Conservation (phyloP, 208 protist genomes). For the Vickermania spadyakhi region DNA sequence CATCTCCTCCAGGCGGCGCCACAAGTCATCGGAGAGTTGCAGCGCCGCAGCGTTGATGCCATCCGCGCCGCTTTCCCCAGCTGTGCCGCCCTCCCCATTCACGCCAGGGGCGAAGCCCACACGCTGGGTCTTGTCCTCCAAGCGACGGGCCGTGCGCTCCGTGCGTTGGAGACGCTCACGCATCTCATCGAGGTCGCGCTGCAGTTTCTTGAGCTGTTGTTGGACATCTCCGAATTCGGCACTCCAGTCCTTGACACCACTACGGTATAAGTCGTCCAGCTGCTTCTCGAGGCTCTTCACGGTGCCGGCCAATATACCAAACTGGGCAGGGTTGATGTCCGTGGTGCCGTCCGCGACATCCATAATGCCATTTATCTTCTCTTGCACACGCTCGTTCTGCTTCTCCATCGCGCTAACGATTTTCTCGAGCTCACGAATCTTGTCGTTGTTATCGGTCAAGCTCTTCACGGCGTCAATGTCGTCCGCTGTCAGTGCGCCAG, state of each 20-base stretch:
- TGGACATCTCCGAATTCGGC: conserved; percentile 31
- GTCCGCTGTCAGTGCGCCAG: conserved; percentile 22
- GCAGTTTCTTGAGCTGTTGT: conserved; percentile 22
- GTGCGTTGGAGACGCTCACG: conserved; percentile 14
- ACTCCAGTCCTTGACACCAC: conserved; percentile 30
- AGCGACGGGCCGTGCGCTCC: conserved; percentile 14
- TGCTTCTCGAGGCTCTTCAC: conserved; percentile 58
- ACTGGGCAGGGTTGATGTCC: conserved; percentile 37
- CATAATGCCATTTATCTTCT: conserved; percentile 11
- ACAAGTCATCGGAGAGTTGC: conserved; percentile 20
- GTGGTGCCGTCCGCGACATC: conserved; percentile 10
- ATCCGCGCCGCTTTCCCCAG: conserved; percentile 1
- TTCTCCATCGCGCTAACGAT: conserved; percentile 16
- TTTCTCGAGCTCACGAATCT: conserved; percentile 15
- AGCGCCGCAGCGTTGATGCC: conserved; percentile 5
- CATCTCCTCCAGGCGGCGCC: conserved; percentile 11
- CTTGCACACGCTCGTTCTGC: conserved; percentile 33
- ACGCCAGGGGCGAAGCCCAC: background rate
- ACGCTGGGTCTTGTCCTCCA: conserved; percentile 20
- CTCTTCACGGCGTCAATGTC: conserved; percentile 25
- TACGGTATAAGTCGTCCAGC: conserved; percentile 29
- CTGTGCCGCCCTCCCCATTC: conserved; percentile 31
- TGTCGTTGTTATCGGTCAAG: conserved; percentile 15
- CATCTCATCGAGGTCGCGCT: conserved; percentile 17
- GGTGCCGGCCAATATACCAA: conserved; percentile 30